A percentile compares a stretch with the other conserved stretches of the same genome.
Evolutionary conservation across 2,329 filamentous ascomycete species (phyloP).

Genomic region (Cladorrhinum sp.): DNA sequence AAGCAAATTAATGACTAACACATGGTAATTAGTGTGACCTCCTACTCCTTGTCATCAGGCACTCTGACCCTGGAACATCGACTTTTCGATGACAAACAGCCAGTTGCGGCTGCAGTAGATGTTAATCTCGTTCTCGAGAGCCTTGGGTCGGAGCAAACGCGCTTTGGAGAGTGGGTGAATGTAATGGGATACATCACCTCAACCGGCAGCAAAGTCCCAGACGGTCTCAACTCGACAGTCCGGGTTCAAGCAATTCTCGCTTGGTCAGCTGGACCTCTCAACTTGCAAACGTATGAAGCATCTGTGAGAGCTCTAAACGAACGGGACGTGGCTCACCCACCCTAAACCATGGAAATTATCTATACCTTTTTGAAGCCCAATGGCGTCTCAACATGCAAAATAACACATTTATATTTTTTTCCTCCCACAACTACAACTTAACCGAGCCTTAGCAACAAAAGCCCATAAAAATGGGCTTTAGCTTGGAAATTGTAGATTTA

Average conservation of each 20-base stretch:
- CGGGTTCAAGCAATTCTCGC: conserved; percentile 71
- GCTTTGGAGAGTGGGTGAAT: conserved; percentile 83
- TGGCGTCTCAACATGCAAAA: too few relatives aligned
- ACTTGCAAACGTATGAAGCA: conserved; percentile 68
- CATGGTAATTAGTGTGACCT: conserved; percentile 42
- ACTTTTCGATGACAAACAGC: conserved; percentile 47
- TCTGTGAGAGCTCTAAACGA: conserved; percentile 39
- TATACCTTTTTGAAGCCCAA: too few relatives aligned
- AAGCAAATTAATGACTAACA: conserved; percentile 3
- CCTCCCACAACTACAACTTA: too few relatives aligned
- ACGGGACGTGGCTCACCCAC: too few relatives aligned
- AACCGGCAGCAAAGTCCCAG: conserved; percentile 9
- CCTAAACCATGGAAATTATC: too few relatives aligned
- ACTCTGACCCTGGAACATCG: conserved; percentile 67
- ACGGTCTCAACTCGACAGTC: conserved; percentile 26
- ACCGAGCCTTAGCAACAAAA: too few relatives aligned
- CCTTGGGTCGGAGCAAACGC: conserved; percentile 60
- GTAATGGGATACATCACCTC: conserved; percentile 72
- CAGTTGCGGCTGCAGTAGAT: conserved; percentile 59
- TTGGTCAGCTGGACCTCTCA: conserved; percentile 72
- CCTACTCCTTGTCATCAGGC: conserved; percentile 53
- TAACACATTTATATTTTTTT: too few relatives aligned
- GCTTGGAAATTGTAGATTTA: too few relatives aligned
- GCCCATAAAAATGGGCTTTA: too few relatives aligned
- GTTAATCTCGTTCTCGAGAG: conserved; percentile 67